Evolutionary conservation across 2,329 filamentous ascomycete species (phyloP), one percentile per base, ranked within the genome.

Genomic region (Curvularia hawaiiensis): DNA sequence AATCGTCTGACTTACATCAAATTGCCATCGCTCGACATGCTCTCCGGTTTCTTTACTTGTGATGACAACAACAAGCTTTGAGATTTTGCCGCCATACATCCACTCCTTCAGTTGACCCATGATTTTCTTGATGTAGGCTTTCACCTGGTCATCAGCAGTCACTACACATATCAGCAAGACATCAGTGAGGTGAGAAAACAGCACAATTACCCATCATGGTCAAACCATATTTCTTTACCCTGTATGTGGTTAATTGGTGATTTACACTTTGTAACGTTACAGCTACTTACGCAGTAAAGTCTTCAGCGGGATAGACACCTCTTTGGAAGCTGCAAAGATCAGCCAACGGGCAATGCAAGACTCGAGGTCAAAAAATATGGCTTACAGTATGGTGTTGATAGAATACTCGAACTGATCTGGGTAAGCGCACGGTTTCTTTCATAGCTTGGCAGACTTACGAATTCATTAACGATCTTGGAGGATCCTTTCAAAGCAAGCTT

Each of bases 51-150:
- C 95, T 78, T 97, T 98, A 81, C 90, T 91, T 31, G 94, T 97
- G 66, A 99, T 93, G 47, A 99, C 95, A 52, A 99, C 90, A 58
- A 99, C 93, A 12, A 99, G 87, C 78, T 96, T 97, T 51, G 91
- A 96, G 75, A 99, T 97, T 79, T 99, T 98, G 75, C 93, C 92
- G 69, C 90, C 91, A 52, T 92, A 84, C 92, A 98, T 98, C 95
- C 95, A 99, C 75, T 91, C 92, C 80, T 96, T 94, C 57, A 99
- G 86, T 79, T 99, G 95, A 28, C 88, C 89, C 93, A 97, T 99
- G 80, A 99, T 98, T 80, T 96, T 97, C 79, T 97, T 97, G 83
- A 99, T 96, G 80, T 99, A 99, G 31, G 93, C 92, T 79, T 97
- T 96, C 75, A 99, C 95, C 80, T 99, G 94, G 81, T 98, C 95